These are phyloP conservation scores for Gentiana macrophylla DNA, from an alignment of 257 asterid species.

Conservation along the genomic window DNA sequence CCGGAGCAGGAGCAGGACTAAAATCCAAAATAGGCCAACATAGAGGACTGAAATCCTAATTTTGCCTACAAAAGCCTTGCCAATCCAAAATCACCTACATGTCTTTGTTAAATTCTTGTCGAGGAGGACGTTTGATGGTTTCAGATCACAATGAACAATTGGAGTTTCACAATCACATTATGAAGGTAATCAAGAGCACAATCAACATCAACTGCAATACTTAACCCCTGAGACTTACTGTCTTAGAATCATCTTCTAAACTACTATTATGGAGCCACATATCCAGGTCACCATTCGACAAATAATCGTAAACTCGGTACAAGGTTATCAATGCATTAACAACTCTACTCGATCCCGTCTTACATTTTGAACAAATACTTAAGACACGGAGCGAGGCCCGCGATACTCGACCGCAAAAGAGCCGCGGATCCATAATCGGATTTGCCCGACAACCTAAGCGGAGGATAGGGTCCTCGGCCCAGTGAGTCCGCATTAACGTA, in stretches of 20 bases:
- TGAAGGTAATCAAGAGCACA: conserved; percentile 42
- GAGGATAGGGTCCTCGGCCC: no score
- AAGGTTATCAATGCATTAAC: no score
- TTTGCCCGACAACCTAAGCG: no score
- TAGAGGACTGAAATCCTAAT: no score
- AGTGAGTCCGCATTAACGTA: no score
- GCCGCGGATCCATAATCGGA: no score
- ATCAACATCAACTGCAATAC: conserved; percentile 32
- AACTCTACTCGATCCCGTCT: no score
- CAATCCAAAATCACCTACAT: conserved; percentile 18
- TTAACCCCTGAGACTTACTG: conserved; percentile 12
- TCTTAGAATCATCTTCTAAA: not conserved
- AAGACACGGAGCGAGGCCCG: no score
- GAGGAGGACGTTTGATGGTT: conserved; percentile 46
- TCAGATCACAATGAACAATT: conserved; percentile 41
- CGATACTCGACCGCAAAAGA: no score
- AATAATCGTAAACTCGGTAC: conserved; percentile 11
- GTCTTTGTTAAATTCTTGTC: conserved; percentile 15
- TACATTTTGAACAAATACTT: no score
- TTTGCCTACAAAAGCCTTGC: conserved; percentile 6
- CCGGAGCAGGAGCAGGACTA: no score
- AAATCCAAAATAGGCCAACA: no score
- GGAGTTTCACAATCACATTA: conserved; percentile 25
- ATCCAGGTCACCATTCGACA: conserved; percentile 18
- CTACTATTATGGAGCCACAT: conserved; percentile 12